Conservation (phyloP, 257 asterid species). For the Nicotiana sylvestris region DNA sequence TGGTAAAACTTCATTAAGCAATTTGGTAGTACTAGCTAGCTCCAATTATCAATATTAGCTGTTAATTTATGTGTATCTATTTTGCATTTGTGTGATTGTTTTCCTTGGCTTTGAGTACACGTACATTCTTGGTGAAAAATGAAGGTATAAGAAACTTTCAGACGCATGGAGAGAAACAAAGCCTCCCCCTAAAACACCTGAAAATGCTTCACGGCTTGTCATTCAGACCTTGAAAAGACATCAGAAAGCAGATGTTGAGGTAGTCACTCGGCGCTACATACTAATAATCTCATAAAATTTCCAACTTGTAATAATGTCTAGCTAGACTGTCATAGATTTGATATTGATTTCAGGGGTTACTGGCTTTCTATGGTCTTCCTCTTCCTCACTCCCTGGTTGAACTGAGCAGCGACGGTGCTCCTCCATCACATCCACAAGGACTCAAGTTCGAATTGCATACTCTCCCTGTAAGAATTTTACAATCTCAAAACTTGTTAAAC, state of each 20-base stretch:
- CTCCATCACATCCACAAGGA: slow-evolving; percentile 51
- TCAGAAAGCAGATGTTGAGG: slow-evolving; percentile 95
- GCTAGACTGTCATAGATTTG: not conserved
- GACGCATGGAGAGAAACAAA: slow-evolving; percentile 87
- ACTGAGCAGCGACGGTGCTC: slow-evolving; percentile 36
- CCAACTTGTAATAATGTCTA: not conserved
- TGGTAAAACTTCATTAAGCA: slow-evolving; percentile 41
- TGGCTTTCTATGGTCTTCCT: slow-evolving; percentile 80
- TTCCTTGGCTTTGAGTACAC: not conserved
- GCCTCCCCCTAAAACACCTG: slow-evolving; percentile 85
- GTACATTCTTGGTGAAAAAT: slow-evolving; percentile 14
- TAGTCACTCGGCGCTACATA: slow-evolving; percentile 8
- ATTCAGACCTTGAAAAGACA: slow-evolving; percentile 69
- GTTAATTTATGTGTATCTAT: too few species aligned
- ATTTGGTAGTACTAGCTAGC: not conserved
- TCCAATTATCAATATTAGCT: not conserved
- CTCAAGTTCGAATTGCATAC: slow-evolving; percentile 76
- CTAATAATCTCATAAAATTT: not conserved
- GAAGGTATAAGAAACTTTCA: slow-evolving; percentile 82
- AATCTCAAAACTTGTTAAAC: not conserved
- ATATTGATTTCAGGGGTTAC: slow-evolving; percentile 43
- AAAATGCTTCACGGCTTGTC: slow-evolving; percentile 83
- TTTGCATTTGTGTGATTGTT: not conserved
- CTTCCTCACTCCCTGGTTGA: slow-evolving; percentile 66
- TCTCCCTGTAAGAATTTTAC: slow-evolving; percentile 58